Evolutionary conservation across 2,329 filamentous ascomycete genomes (phyloP), one percentile per base, ranked within the genome.

Genomic region (Alternaria alternata): DNA sequence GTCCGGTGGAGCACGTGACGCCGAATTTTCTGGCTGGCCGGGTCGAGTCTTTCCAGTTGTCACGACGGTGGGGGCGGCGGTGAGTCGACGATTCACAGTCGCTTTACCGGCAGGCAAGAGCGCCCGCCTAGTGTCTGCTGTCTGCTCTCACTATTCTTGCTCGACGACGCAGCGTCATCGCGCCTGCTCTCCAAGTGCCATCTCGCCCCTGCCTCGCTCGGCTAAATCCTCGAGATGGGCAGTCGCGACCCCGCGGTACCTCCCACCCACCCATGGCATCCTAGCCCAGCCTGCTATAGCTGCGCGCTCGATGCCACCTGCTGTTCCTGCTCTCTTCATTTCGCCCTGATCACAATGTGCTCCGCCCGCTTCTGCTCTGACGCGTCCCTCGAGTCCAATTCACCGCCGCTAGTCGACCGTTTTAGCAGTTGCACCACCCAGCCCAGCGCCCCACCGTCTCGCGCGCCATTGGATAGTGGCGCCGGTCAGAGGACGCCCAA

Each of bases 381-480:
- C 69, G 69, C 67, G 69, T 71, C 69, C 67, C 52, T 72, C 73
- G 65, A 73, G 63, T 71, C 67, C 61, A 51, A 46, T 54, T 62
- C 63, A 63, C 66, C 51, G 65, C 66, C 64, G 65, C 70, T 76
- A 75, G 73, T 69, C 67, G 66, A 71, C 74, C 75, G 75, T 76
- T 77, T 60, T 69, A 66, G 66, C 71, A 69, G 68, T 73, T 69
- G 70, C 73, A 74, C 68, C 70, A 69, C 51, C 59, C 61, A 46
- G 54, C 62, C 63, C 54, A 60, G 62, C 66, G 65, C 49, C 67
- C 73, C 69, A 68, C 73, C 57, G 59, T 46, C 43, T 30, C 34
- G 34, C 47, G 11, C 14, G 39, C 59, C 39, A 74, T 74, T 71
- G 63, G 67, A 30, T 49, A 49, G 48, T 24, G 26, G 16, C 47